These are phyloP conservation scores for Lachnellula subtilissima DNA, from an alignment of 2,329 filamentous ascomycete species.

Conservation along the genomic window DNA sequence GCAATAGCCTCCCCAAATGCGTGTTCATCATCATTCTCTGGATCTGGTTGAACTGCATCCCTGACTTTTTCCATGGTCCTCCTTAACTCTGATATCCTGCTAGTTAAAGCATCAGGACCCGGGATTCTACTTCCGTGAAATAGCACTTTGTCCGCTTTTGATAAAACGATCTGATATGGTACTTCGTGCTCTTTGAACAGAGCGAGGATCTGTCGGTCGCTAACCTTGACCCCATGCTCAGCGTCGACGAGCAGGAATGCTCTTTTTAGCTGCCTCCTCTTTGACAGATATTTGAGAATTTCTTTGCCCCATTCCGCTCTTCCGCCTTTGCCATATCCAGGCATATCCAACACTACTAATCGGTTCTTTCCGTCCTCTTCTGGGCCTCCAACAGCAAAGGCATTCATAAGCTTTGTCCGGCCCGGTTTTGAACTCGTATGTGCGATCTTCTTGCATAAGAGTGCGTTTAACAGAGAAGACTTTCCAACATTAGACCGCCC, in stretches of 20 bases:
- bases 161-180: constrained; percentile 61
- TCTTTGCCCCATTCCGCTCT: constrained; percentile 58
- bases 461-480: constrained; percentile 59
- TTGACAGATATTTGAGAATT: constrained; percentile 63
- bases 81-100: constrained; percentile 35
- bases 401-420: constrained; percentile 61
- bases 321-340: constrained; percentile 63
- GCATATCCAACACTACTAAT: constrained; percentile 64
- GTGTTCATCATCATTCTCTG: constrained; percentile 33
- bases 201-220: constrained; percentile 52
- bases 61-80: constrained; percentile 36
- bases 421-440: constrained; percentile 56
- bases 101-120: constrained; percentile 30
- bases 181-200: constrained; percentile 52
- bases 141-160: constrained; percentile 58
- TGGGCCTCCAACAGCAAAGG: constrained; percentile 52
- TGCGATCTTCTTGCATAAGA: constrained; percentile 49
- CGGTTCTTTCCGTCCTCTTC: constrained; percentile 25
- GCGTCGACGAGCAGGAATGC: constrained; percentile 63
- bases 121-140: constrained; percentile 30
- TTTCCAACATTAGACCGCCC: constrained; percentile 70
- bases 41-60: constrained; percentile 38
- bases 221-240: constrained; percentile 57
- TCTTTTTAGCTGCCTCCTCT: constrained; percentile 52
- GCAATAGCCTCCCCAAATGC: constrained; percentile 56